A percentile compares a stretch with the other conserved stretches of the same genome.
phyloP scores from a whole-genome alignment of 768 basidiomycete genomes.

The Suillus brevipes region DNA sequence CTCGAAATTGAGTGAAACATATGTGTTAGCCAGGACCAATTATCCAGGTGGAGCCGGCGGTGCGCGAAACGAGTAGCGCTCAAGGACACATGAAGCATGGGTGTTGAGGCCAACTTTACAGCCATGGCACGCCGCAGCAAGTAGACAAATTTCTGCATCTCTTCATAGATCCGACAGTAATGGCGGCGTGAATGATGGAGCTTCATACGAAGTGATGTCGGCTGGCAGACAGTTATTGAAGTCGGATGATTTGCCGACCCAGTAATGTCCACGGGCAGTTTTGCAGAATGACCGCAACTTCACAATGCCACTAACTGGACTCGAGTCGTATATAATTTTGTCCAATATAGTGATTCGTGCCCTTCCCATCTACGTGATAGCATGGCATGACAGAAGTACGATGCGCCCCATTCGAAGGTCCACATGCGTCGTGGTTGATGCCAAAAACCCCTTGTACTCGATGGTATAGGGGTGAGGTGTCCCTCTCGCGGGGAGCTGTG shows the following conservation, averaged over 20 bases:
- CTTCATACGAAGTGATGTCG: not conserved
- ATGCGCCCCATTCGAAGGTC: not conserved
- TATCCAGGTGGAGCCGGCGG: not conserved
- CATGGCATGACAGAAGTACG: not conserved
- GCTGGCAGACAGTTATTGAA: not conserved
- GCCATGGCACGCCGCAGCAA: not conserved
- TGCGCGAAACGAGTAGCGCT: not conserved
- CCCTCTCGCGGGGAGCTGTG: no score
- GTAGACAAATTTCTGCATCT: not conserved
- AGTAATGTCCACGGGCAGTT: not conserved
- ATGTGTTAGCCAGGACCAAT: not conserved
- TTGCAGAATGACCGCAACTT: not conserved
- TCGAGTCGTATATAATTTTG: not conserved
- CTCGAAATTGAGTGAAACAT: not conserved
- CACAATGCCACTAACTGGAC: not conserved
- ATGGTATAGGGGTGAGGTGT: not conserved
- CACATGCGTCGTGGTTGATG: not conserved
- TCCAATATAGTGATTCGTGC: not conserved
- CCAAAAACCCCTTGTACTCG: not conserved
- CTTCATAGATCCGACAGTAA: not conserved
- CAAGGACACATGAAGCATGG: not conserved
- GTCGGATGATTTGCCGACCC: not conserved
- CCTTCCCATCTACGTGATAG: not conserved
- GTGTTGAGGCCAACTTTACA: not conserved
- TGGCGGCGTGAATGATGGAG: not conserved